Evolutionary conservation across 2,329 filamentous ascomycete species (phyloP), one percentile per base, ranked within the genome.

Genomic region (Aspergillus pseudoterreus): DNA sequence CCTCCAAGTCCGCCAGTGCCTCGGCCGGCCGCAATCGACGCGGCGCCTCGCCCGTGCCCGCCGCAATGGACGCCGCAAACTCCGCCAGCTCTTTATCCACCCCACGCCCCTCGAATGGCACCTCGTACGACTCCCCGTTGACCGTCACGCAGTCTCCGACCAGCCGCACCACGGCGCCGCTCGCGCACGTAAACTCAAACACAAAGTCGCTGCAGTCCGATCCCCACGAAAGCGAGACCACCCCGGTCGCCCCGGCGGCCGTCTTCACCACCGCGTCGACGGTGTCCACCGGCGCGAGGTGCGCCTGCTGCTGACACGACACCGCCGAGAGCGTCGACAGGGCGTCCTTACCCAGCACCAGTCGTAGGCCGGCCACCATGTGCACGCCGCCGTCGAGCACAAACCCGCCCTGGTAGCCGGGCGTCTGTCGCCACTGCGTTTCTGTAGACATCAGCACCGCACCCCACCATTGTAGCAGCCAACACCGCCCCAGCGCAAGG

Each of bases 331-430:
- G 61, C 19, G 65, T 69, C 3, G 71, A 67, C 35, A 76, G 64
- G 1, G 71, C 69, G 42, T 77, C 73, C 5, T 72, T 52, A 38
- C 77, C 70, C 4, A 83, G 65, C 50, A 83, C 60, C 38, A 79
- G 56, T 19, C 82, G 69, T 35, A 80, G 71, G 2, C 68, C 79
- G 22, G 81, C 81, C 30, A 79, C 64, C 52, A 78, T 78, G 57
- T 84, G 82, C 14, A 84, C 76, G 2, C 82, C 81, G 3, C 78
- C 81, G 52, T 84, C 82, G 1, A 84, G 72, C 43, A 84, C 57
- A 54, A 83, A 83, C 1, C 82, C 82, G 17, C 81, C 82, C 60
- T 83, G 80, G 58, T 83, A 77, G 30, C 73, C 72, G 0, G 81
- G 80, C 14, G 60, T 72, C 63, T 82, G 82, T 36, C 81, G 77